These are phyloP conservation scores for Dispira parvispora DNA, from an alignment of 192 early-diverging fungal species.

Conservation along the genomic window DNA sequence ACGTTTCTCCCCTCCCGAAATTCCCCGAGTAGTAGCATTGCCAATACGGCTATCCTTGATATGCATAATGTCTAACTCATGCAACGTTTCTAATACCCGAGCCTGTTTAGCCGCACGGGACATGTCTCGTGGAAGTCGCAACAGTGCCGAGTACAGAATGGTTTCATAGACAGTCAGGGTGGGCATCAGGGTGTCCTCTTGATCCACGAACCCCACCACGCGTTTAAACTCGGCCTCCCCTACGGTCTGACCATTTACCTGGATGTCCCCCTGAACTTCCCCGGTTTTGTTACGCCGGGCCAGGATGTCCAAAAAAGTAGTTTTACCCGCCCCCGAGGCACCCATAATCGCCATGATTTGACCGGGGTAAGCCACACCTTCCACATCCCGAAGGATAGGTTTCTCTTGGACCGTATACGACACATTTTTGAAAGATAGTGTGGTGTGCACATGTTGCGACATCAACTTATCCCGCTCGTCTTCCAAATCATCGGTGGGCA, in stretches of 20 bases:
- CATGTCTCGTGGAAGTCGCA: conserved; percentile 61
- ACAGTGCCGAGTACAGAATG: conserved; percentile 70
- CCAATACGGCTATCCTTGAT: conserved; percentile 76
- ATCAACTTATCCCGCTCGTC: conserved; percentile 50
- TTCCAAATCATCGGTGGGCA: conserved; percentile 21
- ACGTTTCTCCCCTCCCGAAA: conserved; percentile 84
- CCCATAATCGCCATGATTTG: conserved; percentile 89
- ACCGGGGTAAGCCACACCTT: conserved; percentile 64
- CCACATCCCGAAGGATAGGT: conserved; percentile 44
- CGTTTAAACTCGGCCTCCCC: conserved; percentile 48
- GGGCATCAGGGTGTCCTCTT: conserved; percentile 73
- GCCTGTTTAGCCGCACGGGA: conserved; percentile 44
- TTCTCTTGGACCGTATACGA: conserved; percentile 31
- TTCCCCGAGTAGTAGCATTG: conserved; percentile 45
- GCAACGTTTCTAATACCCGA: conserved; percentile 63
- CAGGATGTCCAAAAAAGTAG: conserved; percentile 79
- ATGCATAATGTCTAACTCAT: conserved; percentile 65
- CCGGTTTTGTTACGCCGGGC: conserved; percentile 57
- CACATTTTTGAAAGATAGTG: conserved; percentile 45
- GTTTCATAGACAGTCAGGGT: conserved; percentile 86
- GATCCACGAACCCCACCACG: conserved; percentile 71
- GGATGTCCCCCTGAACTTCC: conserved; percentile 49
- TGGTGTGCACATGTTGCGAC: conserved; percentile 51
- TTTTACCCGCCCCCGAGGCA: conserved; percentile 76
- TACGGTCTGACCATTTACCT: conserved; percentile 56